A percentile compares a stretch with the other conserved stretches of the same genome.
phyloP scores from a whole-genome alignment of 805 yeast species.

The Candida lessepsii region DNA sequence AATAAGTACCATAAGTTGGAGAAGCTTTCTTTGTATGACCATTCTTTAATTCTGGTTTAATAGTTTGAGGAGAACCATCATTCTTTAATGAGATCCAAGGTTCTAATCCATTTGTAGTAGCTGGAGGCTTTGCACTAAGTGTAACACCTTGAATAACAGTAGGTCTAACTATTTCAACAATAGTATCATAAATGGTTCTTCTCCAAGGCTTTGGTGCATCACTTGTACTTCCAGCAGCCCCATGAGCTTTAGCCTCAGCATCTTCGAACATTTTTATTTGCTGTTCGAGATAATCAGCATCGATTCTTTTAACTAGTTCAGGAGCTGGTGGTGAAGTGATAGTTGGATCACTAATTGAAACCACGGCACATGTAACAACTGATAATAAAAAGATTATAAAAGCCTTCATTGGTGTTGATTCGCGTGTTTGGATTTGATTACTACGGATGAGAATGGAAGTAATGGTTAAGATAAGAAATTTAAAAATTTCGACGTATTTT shows the following conservation, averaged over 20 bases:
- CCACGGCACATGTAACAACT: neutral
- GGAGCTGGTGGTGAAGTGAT: constrained; percentile 8
- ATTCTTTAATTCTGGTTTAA: constrained; percentile 70
- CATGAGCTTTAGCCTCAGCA: constrained; percentile 8
- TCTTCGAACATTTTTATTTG: constrained; percentile 11
- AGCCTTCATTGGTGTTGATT: neutral
- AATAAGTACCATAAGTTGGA: constrained; percentile 76
- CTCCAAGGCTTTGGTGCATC: constrained; percentile 59
- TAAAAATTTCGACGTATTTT: no score
- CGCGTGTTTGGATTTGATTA: no score
- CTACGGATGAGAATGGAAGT: no score
- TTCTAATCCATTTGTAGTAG: constrained; percentile 64
- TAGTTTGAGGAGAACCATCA: constrained; percentile 77
- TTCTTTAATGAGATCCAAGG: constrained; percentile 81
- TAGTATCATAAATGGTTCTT: constrained; percentile 61
- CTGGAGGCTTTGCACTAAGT: constrained; percentile 67
- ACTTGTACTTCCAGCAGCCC: constrained; percentile 13
- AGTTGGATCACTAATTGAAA: constrained; percentile 4
- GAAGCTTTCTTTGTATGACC: constrained; percentile 64
- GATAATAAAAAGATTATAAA: neutral
- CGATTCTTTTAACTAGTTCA: constrained; percentile 12
- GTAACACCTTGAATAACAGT: constrained; percentile 65
- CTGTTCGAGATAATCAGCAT: constrained; percentile 14
- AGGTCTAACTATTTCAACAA: constrained; percentile 61
- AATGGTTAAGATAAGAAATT: no score